These are phyloP conservation scores for Colletotrichum abscissum DNA, from an alignment of 2,329 filamentous ascomycete genomes.

Conservation along the genomic window DNA sequence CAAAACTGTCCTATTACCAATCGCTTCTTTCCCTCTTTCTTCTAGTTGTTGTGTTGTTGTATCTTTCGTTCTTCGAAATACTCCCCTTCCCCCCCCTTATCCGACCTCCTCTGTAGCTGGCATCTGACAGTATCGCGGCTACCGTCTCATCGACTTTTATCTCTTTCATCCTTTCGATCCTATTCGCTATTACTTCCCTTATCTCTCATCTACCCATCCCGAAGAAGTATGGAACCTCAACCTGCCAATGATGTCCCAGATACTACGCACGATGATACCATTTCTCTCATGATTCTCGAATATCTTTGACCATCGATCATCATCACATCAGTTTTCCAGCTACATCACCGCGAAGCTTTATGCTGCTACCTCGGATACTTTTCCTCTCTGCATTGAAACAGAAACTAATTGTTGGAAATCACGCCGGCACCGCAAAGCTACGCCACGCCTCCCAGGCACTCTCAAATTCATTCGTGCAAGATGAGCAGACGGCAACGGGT, in stretches of 20 bases:
- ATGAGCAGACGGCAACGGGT: neutral
- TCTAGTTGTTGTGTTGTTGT: neutral
- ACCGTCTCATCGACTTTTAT: neutral
- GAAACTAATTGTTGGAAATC: neutral
- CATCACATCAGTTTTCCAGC: neutral
- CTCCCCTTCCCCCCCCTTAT: neutral
- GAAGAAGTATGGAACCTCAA: conserved; percentile 19
- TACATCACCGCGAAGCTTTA: neutral
- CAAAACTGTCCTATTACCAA: conserved; percentile 10
- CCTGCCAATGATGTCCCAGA: conserved; percentile 1
- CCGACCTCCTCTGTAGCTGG: no score
- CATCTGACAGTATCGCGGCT: neutral
- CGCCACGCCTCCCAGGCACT: neutral
- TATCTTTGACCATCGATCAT: conserved; percentile 1
- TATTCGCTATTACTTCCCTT: neutral
- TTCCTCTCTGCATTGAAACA: neutral
- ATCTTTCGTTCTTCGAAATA: neutral
- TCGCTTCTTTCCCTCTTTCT: neutral
- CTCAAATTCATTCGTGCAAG: neutral
- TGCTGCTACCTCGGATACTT: neutral
- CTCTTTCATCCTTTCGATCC: neutral
- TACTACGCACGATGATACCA: conserved; percentile 32
- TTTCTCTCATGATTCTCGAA: conserved; percentile 30
- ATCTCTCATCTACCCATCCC: no score
- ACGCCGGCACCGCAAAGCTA: neutral